Conservation (phyloP, 352 stramenopile species). For the Phytophthora melonis region DNA sequence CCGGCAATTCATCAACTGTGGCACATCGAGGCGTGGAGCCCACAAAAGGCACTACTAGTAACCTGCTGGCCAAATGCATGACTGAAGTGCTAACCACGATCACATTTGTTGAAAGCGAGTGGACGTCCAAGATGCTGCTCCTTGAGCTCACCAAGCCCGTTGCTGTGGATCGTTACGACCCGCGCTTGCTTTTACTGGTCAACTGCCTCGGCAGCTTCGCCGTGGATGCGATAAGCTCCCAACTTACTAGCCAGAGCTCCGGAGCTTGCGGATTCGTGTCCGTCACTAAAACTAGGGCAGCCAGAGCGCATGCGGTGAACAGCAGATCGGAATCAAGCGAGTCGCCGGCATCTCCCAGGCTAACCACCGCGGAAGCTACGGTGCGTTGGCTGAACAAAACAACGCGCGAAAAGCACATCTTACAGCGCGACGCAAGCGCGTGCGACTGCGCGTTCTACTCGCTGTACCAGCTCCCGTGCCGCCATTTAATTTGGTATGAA, state of each 20-base stretch:
- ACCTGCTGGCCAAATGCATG: constrained; percentile 61
- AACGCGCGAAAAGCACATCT: constrained; percentile 69
- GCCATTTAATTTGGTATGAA: constrained; percentile 84
- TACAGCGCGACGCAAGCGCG: constrained; percentile 63
- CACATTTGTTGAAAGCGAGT: constrained; percentile 76
- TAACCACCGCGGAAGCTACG: constrained; percentile 24
- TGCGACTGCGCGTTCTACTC: constrained; percentile 78
- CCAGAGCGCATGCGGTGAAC: constrained; percentile 2
- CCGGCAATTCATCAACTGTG: constrained; percentile 1
- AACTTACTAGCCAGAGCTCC: constrained; percentile 63
- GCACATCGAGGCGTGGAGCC: not conserved
- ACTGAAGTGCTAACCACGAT: constrained; percentile 73
- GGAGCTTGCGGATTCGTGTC: constrained; percentile 30
- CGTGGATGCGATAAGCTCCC: constrained; percentile 65
- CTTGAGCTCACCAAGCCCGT: constrained; percentile 79
- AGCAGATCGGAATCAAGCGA: constrained; percentile 12
- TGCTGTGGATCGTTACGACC: constrained; percentile 63
- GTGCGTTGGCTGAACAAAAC: constrained; percentile 66
- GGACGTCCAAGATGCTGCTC: constrained; percentile 77
- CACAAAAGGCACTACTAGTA: constrained; percentile 3
- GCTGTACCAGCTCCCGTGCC: constrained; percentile 72
- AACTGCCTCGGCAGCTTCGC: constrained; percentile 80
- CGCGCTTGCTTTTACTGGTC: constrained; percentile 69
- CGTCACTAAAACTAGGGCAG: constrained; percentile 41
- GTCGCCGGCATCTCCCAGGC: constrained; percentile 20